These are phyloP conservation scores for Blastobotrys chiropterorum DNA, from an alignment of 805 yeast genomes.

Conservation along the genomic window DNA sequence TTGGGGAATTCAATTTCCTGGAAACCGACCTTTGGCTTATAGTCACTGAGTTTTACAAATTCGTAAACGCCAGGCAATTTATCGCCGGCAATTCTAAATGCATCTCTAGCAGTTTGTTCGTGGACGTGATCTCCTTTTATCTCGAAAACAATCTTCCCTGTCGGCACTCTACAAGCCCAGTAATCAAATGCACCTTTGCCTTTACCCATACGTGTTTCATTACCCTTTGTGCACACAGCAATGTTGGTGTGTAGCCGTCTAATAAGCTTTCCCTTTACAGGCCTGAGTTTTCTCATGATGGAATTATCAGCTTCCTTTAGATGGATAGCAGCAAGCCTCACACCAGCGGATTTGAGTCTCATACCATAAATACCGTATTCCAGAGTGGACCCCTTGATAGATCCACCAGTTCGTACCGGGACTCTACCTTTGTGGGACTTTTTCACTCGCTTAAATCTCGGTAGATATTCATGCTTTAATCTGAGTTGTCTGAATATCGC, in stretches of 20 bases:
- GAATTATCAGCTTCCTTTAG: conserved; percentile 86
- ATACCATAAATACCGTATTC: conserved; percentile 81
- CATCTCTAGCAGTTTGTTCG: conserved; percentile 84
- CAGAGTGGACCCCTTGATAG: conserved; percentile 77
- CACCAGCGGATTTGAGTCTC: conserved; percentile 83
- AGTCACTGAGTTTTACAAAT: conserved; percentile 57
- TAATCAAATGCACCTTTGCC: conserved; percentile 97
- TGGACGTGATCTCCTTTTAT: conserved; percentile 69
- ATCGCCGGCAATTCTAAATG: conserved; percentile 79
- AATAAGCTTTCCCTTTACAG: conserved; percentile 56
- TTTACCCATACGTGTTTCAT: conserved; percentile 99
- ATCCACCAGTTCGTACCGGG: conserved; percentile 90
- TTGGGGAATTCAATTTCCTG: conserved; percentile 43
- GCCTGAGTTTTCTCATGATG: conserved; percentile 76
- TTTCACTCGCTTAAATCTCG: conserved; percentile 57
- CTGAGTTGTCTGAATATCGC: too few relatives aligned
- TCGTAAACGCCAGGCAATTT: conserved; percentile 92
- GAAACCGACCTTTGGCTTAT: conserved; percentile 64
- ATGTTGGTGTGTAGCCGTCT: conserved; percentile 77
- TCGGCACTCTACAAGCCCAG: conserved; percentile 95
- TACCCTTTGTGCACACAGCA: conserved; percentile 94
- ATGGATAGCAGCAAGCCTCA: conserved; percentile 79
- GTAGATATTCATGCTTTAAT: conserved; percentile 36
- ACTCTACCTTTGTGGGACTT: conserved; percentile 94
- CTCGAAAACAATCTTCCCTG: conserved; percentile 90